These are phyloP conservation scores for Astrothelium subdiscretum DNA, from an alignment of 495 filamentous ascomycete species.

Conservation along the genomic window DNA sequence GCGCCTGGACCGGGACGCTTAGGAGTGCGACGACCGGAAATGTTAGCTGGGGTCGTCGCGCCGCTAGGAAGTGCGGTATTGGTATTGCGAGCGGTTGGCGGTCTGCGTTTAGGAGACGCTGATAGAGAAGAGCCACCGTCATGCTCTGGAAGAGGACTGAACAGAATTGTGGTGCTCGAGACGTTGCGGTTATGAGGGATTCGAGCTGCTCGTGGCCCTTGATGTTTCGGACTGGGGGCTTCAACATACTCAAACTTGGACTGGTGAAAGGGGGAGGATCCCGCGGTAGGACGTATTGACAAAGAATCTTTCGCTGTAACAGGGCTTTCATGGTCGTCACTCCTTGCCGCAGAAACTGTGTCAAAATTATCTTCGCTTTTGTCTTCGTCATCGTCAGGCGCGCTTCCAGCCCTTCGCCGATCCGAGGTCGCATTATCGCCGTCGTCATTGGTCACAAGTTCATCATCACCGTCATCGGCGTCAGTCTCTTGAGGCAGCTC, in stretches of 20 bases:
- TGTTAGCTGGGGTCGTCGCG: conserved; percentile 21
- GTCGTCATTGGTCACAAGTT: conserved; percentile 63
- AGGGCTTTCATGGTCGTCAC: conserved; percentile 31
- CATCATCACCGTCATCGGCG: conserved; percentile 71
- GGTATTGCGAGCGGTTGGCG: conserved; percentile 33
- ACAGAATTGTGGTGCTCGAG: conserved; percentile 70
- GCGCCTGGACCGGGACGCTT: conserved; percentile 27
- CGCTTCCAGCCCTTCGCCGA: background rate
- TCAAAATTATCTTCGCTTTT: conserved; percentile 8
- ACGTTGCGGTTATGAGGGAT: conserved; percentile 47
- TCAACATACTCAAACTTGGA: background rate
- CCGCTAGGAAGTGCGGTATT: conserved; percentile 31
- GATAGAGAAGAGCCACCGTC: conserved; percentile 26
- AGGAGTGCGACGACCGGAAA: conserved; percentile 35
- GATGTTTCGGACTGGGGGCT: background rate
- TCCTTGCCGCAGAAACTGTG: conserved; percentile 7
- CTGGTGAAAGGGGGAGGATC: background rate
- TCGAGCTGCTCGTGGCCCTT: conserved; percentile 1
- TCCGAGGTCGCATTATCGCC: background rate
- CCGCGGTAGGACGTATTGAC: conserved; percentile 7
- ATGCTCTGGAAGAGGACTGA: conserved; percentile 38
- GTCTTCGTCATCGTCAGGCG: conserved; percentile 35
- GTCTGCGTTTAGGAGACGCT: conserved; percentile 23
- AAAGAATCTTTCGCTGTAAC: background rate
- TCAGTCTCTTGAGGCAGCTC: conserved; percentile 50